phyloP scores from a whole-genome alignment of 169 alveolate species.

The Plasmodium gonderi region DNA sequence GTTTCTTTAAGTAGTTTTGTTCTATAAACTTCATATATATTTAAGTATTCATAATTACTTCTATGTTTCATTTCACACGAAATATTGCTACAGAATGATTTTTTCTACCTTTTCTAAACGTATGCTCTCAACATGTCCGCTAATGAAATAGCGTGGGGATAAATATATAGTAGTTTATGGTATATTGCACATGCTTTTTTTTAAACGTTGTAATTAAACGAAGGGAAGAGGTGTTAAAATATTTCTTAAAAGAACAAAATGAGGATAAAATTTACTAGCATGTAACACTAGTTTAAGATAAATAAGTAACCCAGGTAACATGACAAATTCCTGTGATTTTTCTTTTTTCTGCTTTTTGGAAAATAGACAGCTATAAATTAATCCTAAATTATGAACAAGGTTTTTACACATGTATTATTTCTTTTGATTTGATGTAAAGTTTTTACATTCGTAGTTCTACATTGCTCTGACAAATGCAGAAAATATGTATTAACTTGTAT shows the following conservation, averaged over 20 bases:
- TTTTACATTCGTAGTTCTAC: neutral
- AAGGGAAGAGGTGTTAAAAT: too few species aligned
- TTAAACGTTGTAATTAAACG: too few species aligned
- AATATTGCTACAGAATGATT: neutral
- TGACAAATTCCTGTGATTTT: too few species aligned
- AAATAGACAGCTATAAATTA: neutral
- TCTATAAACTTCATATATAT: neutral
- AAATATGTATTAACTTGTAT: neutral
- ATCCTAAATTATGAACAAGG: neutral
- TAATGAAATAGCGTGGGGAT: too few species aligned
- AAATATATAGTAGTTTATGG: too few species aligned
- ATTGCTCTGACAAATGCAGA: neutral
- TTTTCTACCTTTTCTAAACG: too few species aligned
- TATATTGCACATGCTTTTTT: too few species aligned
- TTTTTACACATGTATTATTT: neutral
- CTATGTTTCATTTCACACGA: neutral
- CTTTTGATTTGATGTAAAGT: neutral
- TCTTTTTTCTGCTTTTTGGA: neutral
- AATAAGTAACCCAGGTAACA: too few species aligned
- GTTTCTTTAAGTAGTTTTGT: neutral
- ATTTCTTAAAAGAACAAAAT: too few species aligned
- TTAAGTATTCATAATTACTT: neutral
- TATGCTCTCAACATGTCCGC: too few species aligned
- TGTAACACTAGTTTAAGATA: too few species aligned
- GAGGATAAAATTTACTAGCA: too few species aligned